Evolutionary conservation across 176 grass and related monocot genomes (phyloP).

Genomic region (Musa itinerans): DNA sequence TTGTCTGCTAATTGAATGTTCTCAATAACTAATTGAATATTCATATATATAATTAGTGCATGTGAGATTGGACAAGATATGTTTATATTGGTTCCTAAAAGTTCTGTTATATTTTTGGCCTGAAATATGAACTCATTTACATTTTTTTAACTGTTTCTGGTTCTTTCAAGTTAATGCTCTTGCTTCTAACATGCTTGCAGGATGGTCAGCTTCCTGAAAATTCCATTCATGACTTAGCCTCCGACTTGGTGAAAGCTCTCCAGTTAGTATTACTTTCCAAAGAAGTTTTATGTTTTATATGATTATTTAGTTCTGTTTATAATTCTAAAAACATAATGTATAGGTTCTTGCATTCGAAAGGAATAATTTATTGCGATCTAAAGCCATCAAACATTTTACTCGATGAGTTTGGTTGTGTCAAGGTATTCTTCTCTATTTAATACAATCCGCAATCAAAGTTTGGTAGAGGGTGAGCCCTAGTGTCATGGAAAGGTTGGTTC

Average conservation of each 20-base stretch:
- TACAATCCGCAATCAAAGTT: not conserved
- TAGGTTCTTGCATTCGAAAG: conserved; percentile 99
- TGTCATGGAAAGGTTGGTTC: too few species aligned
- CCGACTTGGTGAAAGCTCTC: conserved; percentile 76
- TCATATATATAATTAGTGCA: too few species aligned
- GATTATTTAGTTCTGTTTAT: not conserved
- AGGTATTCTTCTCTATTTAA: conserved; percentile 40
- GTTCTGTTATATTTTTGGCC: not conserved
- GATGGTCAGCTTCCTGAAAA: conserved; percentile 79
- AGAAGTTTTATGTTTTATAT: not conserved
- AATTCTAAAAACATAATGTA: conserved; percentile 12
- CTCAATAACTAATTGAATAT: too few species aligned
- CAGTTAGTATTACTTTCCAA: conserved; percentile 44
- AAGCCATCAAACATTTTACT: conserved; percentile 97
- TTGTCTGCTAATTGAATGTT: too few species aligned
- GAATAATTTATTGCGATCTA: conserved; percentile 92
- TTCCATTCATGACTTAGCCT: conserved; percentile 83
- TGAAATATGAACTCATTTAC: not conserved
- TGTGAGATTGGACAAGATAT: too few species aligned
- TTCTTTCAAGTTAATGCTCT: not conserved
- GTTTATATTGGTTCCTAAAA: too few species aligned
- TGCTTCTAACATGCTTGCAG: conserved; percentile 18
- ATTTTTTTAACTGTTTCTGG: not conserved
- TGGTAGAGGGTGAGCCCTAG: not conserved
- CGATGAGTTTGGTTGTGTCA: conserved; percentile 91